Percentiles rank a stretch among this genome's conserved stretches.
Evolutionary conservation across 768 basidiomycete species (phyloP).

Genomic region (Crepidotus variabilis): DNA sequence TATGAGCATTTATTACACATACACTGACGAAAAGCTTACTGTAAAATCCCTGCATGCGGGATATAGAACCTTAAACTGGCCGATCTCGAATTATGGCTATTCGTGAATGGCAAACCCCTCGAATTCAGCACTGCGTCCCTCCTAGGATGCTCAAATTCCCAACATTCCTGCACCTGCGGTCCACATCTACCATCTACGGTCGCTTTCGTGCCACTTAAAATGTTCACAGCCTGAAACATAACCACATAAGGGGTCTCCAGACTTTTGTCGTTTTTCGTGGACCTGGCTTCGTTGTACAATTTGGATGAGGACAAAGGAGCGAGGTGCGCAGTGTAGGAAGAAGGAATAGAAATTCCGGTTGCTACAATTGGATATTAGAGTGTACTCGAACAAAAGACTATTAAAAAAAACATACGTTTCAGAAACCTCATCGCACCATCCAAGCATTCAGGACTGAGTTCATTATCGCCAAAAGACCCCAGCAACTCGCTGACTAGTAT

Average conservation of each 20-base stretch:
- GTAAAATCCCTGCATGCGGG: conserved; percentile 89
- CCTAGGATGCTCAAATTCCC: conserved; percentile 95
- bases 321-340: conserved; percentile 92
- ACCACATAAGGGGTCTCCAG: conserved; percentile 97
- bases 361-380: conserved; percentile 41
- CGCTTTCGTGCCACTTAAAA: conserved; percentile 77
- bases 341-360: conserved; percentile 92
- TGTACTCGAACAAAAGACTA: neutral
- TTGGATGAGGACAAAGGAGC: conserved; percentile 95
- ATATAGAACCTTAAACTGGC: conserved; percentile 87
- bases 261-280: conserved; percentile 61
- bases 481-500: conserved; percentile 94
- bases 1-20: neutral
- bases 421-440: conserved; percentile 94
- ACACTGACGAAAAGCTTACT: conserved; percentile 36
- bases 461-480: conserved; percentile 98
- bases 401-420: conserved; percentile 67
- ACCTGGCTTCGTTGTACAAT: conserved; percentile 78
- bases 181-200: conserved; percentile 64
- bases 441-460: conserved; percentile 95
- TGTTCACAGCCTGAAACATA: conserved; percentile 93
- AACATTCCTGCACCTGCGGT: conserved; percentile 86
- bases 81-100: conserved; percentile 91
- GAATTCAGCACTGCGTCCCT: conserved; percentile 70
- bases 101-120: conserved; percentile 85